Base-by-base conservation (phyloP, 1,139 yeast genomes). In the Suhomyces choctaworum region DNA sequence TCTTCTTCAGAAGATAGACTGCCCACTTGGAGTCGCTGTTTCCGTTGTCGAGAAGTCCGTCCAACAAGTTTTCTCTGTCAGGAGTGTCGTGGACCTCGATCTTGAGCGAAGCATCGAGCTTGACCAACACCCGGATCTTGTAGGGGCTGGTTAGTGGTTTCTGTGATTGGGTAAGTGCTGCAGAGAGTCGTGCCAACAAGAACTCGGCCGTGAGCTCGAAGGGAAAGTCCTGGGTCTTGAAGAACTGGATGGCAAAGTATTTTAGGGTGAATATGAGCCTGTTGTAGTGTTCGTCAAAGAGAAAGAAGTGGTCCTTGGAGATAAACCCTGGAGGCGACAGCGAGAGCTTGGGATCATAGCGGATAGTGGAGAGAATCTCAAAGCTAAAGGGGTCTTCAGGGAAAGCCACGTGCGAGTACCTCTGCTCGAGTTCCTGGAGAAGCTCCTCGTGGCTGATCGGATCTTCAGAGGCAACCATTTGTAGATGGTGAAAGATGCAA, bases 261-360 rank as follows among this genome's bases (percentile, higher is more conserved):
- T 58, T 48, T 7, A 81, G 50, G 0, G 88, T 62, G 42, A 71
- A 71, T 28, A 71, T 64, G 16, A 87, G 56, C 31, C 96, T 65
- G 32, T 73, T 69, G 27, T 71, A 64, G 56, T 89, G 97, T 42
- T 79, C 79, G 13, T 73, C 69, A 17, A 86, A 62, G 22, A 87
- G 64, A 45, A 84, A 80, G 57, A 82, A 82, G 40, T 78, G 59
- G 28, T 50, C 52, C 16, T 50, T 48, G 0, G 58, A 46, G 25
- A 58, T 56, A 4, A 47, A 42, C 5, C 45, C 32, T 9, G 39
- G 20, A 0, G 44, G 34, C 4, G 73, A 56, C 6, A 7, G 7
- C 7, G 8, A 6, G 12, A 80, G 48, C 3, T 50, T 41, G 2
- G 95, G 92, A 48, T 85, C 95, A 48, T 81, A 87, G 31, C 95